Evolutionary conservation across 495 filamentous ascomycete species (phyloP).

Genomic region (Xylaria curta): DNA sequence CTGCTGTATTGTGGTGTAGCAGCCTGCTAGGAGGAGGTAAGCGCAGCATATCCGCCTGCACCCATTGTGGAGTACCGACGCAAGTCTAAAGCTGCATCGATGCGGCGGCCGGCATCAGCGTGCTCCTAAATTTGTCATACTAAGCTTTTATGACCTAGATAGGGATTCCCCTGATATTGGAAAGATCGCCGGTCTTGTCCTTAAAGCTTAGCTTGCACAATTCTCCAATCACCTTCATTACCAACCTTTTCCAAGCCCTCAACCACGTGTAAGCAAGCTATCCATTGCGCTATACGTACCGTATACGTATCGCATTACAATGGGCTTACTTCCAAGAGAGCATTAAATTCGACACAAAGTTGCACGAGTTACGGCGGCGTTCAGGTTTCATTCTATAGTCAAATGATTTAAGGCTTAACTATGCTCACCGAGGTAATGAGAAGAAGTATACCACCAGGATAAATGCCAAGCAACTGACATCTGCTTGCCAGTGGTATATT

Average conservation of each 20-base stretch:
- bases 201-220: constrained; percentile 18
- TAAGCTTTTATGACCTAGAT: constrained; percentile 9
- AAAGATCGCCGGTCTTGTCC: constrained; percentile 21
- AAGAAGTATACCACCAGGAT: too few relatives aligned
- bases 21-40: background rate
- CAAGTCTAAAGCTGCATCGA: background rate
- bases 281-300: background rate
- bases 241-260: background rate
- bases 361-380: too few relatives aligned
- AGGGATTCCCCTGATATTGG: constrained; percentile 5
- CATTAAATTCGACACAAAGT: background rate
- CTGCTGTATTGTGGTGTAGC: too few relatives aligned
- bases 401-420: too few relatives aligned
- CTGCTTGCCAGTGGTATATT: too few relatives aligned
- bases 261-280: background rate
- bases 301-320: background rate
- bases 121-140: constrained; percentile 18
- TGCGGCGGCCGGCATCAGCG: constrained; percentile 9
- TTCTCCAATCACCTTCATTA: constrained; percentile 1
- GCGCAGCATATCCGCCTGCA: background rate
- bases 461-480: too few relatives aligned
- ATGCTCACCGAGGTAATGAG: too few relatives aligned
- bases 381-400: too few relatives aligned
- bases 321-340: background rate
- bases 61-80: background rate